phyloP scores from a whole-genome alignment of 2,329 filamentous ascomycete species.

The Scopulariopsis brevicaulis region DNA sequence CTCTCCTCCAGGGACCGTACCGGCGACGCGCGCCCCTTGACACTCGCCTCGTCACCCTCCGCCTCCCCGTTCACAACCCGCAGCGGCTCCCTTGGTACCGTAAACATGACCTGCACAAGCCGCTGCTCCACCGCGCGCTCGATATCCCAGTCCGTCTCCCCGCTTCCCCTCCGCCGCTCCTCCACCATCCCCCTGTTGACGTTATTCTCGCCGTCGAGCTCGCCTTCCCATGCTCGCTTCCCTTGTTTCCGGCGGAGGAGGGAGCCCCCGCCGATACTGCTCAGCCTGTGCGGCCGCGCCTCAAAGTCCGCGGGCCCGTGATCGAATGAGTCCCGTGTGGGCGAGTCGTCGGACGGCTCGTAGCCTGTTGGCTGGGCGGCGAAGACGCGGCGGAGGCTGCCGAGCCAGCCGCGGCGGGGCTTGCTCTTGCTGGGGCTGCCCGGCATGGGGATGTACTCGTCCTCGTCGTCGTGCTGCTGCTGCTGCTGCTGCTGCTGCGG shows the following conservation, averaged over 20 bases:
- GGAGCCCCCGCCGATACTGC: slow-evolving; percentile 26
- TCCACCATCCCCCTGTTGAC: slow-evolving; percentile 1
- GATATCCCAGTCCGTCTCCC: slow-evolving; percentile 66
- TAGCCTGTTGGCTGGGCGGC: slow-evolving; percentile 11
- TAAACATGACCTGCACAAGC: slow-evolving; percentile 81
- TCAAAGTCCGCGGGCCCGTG: slow-evolving; percentile 30
- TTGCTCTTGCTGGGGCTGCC: slow-evolving; percentile 48
- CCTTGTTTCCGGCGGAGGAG: slow-evolving; percentile 44
- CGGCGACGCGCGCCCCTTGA: background rate
- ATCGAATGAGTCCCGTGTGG: slow-evolving; percentile 19
- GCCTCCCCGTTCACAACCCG: slow-evolving; percentile 78
- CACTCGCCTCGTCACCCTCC: slow-evolving; percentile 18
- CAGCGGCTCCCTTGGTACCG: slow-evolving; percentile 75
- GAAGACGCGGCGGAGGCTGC: slow-evolving; percentile 55
- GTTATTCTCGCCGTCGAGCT: slow-evolving; percentile 12
- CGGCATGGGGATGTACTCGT: slow-evolving; percentile 20
- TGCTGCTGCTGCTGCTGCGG: slow-evolving; percentile 4
- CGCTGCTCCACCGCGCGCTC: slow-evolving; percentile 60
- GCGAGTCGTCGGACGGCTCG: slow-evolving; percentile 13
- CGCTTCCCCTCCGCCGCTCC: slow-evolving; percentile 17
- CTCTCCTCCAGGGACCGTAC: background rate
- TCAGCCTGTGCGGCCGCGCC: slow-evolving; percentile 27
- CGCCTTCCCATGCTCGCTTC: slow-evolving; percentile 38
- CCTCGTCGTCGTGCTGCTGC: slow-evolving; percentile 19
- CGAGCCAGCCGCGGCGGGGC: slow-evolving; percentile 51